These are phyloP conservation scores for Yarrowia sp. DNA, from an alignment of 805 yeast genomes.

Conservation along the genomic window DNA sequence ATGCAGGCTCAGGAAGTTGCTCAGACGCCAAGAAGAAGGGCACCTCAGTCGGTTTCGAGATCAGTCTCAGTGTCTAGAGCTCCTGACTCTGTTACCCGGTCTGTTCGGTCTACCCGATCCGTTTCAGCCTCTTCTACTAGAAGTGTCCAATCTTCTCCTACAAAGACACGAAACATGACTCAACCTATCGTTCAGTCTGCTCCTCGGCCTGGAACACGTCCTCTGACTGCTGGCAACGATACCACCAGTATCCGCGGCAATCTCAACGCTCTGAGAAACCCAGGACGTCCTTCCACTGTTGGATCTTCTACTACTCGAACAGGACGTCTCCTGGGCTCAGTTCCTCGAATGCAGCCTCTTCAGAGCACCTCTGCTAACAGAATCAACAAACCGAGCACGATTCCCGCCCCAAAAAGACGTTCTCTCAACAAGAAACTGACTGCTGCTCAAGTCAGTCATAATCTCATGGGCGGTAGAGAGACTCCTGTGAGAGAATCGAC, in stretches of 20 bases:
- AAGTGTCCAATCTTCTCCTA: not conserved
- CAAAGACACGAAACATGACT: not conserved
- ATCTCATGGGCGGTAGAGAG: conserved; percentile 6
- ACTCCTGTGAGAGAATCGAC: conserved; percentile 9
- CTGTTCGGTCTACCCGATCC: not conserved
- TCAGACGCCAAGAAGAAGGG: not conserved
- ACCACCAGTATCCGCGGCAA: not conserved
- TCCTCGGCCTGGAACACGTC: not conserved
- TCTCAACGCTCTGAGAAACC: not conserved
- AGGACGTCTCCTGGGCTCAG: not conserved
- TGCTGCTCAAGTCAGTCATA: conserved; percentile 2
- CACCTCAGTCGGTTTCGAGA: not conserved
- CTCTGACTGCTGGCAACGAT: not conserved
- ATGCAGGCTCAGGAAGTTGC: not conserved
- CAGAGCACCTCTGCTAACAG: not conserved
- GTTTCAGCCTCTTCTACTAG: not conserved
- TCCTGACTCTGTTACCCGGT: not conserved
- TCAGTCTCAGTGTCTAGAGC: not conserved
- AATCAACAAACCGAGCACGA: not conserved
- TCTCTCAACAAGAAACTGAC: conserved; percentile 4
- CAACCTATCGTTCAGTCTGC: not conserved
- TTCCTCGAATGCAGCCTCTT: conserved; percentile 11
- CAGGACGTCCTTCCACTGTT: not conserved
- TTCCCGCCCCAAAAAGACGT: not conserved
- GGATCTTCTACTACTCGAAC: not conserved